Evolutionary conservation across 1,284 basidiomycete genomes (phyloP).

Genomic region (Ganoderma boninense): DNA sequence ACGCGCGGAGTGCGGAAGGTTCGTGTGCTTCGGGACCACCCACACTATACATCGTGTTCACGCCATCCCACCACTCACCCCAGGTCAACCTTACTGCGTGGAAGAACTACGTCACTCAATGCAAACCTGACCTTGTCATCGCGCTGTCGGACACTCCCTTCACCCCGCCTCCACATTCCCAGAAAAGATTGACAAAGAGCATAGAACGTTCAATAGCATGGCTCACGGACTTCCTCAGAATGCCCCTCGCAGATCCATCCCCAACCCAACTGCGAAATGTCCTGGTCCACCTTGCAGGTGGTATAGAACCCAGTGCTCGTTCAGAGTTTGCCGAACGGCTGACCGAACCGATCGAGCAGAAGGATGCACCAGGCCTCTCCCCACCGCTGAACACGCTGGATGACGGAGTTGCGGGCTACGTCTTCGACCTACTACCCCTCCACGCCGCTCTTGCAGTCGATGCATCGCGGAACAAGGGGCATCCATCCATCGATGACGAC

Average conservation of each 20-base stretch:
- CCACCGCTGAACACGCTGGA: constrained; percentile 62
- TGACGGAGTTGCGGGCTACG: constrained; percentile 72
- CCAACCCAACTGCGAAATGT: constrained; percentile 31
- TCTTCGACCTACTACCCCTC: constrained; percentile 71
- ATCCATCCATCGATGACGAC: constrained; percentile 4
- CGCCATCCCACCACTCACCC: constrained; percentile 1
- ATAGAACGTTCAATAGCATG: constrained; percentile 72
- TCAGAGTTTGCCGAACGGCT: constrained; percentile 69
- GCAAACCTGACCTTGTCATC: constrained; percentile 75
- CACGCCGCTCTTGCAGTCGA: constrained; percentile 40
- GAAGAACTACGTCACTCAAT: constrained; percentile 56
- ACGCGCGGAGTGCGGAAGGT: constrained; percentile 80
- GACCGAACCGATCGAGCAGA: constrained; percentile 60
- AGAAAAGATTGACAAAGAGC: constrained; percentile 78
- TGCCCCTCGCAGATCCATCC: constrained; percentile 8
- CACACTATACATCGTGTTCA: constrained; percentile 4
- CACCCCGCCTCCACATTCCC: constrained; percentile 68
- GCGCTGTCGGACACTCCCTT: constrained; percentile 77
- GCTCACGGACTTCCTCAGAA: constrained; percentile 60
- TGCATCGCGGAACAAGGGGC: background rate
- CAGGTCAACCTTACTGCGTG: constrained; percentile 68
- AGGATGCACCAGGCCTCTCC: constrained; percentile 60
- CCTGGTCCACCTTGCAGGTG: constrained; percentile 76
- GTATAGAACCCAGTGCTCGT: constrained; percentile 62
- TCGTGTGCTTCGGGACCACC: constrained; percentile 1